Percentiles rank a stretch among this genome's conserved stretches.
Evolutionary conservation across 2,329 filamentous ascomycete genomes (phyloP).

Genomic region (Huntiella moniliformis): DNA sequence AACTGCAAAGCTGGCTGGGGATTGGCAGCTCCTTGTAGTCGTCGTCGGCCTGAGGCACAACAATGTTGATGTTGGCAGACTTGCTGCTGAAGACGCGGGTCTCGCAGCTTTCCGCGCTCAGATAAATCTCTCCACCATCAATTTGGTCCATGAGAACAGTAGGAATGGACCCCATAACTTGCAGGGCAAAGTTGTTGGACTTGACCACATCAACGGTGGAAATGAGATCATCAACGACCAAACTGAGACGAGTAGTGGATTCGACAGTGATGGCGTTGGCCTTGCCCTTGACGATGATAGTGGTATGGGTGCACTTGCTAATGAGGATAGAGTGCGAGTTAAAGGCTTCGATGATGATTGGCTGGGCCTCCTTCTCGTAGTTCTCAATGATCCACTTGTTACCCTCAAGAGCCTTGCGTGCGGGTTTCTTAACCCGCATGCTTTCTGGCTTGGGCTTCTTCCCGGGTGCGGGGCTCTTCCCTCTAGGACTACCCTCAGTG

Average conservation of each 20-base stretch:
- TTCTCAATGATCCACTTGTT: constrained; percentile 96
- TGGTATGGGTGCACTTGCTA: constrained; percentile 76
- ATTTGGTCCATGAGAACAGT: constrained; percentile 86
- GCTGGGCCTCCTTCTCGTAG: constrained; percentile 55
- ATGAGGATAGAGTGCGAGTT: constrained; percentile 83
- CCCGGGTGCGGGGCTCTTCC: constrained; percentile 72
- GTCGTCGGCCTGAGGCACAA: constrained; percentile 48
- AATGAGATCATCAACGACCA: constrained; percentile 77
- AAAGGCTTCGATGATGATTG: constrained; percentile 64
- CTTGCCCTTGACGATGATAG: constrained; percentile 77
- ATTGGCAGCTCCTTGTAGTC: constrained; percentile 78
- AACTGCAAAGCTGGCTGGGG: constrained; percentile 73
- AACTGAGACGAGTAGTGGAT: constrained; percentile 65
- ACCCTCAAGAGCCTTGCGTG: constrained; percentile 60
- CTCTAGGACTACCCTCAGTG: constrained; percentile 39
- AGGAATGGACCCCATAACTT: constrained; percentile 70
- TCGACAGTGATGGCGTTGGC: constrained; percentile 94
- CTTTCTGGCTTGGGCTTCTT: constrained; percentile 76
- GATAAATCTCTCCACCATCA: constrained; percentile 73
- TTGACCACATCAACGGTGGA: constrained; percentile 92
- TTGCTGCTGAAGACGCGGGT: constrained; percentile 85
- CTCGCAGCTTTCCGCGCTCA: constrained; percentile 56
- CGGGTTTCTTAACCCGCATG: constrained; percentile 67
- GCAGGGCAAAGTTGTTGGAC: constrained; percentile 81
- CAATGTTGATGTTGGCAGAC: constrained; percentile 70